Percentiles rank a stretch among this genome's conserved stretches.
These are phyloP conservation scores for Stromatinia cepivora DNA, from an alignment of 2,329 filamentous ascomycete species.

Conservation along the genomic window DNA sequence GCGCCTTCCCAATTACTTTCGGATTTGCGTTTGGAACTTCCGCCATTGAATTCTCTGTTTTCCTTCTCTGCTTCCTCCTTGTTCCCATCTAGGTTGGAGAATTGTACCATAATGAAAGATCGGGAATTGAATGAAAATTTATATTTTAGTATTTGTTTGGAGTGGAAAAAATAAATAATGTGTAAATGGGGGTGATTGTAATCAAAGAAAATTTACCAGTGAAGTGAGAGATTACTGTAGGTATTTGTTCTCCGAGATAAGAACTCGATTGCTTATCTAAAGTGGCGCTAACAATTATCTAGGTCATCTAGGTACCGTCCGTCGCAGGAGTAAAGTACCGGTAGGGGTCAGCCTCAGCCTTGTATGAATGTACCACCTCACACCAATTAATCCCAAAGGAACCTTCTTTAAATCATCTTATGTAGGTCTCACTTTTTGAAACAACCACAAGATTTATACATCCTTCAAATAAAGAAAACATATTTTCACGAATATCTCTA, in stretches of 20 bases:
- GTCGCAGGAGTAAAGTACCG: background rate
- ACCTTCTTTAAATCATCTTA: background rate
- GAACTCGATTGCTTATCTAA: background rate
- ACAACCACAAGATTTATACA: background rate
- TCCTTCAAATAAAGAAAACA: background rate
- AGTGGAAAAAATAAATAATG: background rate
- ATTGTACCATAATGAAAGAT: conserved; percentile 33
- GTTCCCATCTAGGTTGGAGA: conserved; percentile 27
- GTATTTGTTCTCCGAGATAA: background rate
- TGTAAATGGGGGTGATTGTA: background rate
- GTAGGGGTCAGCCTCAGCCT: too few species aligned
- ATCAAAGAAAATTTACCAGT: conserved; percentile 16
- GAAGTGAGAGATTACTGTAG: background rate
- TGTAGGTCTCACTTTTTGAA: background rate
- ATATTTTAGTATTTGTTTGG: background rate
- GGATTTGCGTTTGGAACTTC: conserved; percentile 17
- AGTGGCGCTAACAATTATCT: background rate
- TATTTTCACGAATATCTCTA: background rate
- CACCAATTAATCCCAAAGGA: too few species aligned
- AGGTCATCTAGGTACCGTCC: background rate
- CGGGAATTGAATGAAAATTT: background rate
- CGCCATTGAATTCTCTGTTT: conserved; percentile 5
- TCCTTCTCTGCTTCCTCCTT: conserved; percentile 20
- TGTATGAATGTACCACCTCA: too few species aligned
- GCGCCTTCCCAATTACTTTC: conserved; percentile 11